Evolutionary conservation across 1,284 basidiomycete species (phyloP), one percentile per base, ranked within the genome.

Genomic region (Trametes pubescens): DNA sequence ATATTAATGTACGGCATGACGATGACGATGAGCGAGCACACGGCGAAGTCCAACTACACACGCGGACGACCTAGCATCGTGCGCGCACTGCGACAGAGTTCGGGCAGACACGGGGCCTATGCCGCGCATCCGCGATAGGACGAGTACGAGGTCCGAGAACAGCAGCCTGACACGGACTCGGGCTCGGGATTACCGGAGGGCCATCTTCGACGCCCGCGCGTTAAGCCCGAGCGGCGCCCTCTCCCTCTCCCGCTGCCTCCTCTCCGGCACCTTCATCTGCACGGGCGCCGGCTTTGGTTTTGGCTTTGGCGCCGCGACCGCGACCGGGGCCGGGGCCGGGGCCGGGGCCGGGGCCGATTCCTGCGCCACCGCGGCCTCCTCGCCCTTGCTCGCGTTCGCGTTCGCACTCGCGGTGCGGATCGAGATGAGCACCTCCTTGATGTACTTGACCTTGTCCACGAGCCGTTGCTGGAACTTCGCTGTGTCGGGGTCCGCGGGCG

Each of bases 371-470:
- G 11, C 38, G 35, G 59, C 43, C 8, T 51, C 61, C 48, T 61
- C 52, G 46, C 48, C 57, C 26, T 64, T 56, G 51, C 43, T 24
- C 47, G 47, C 47, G 32, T 29, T 29, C 29, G 43, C 43, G n/a
- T 54, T 67, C 5, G 67, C 70, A 59, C 76, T 80, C 34, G 78
- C 82, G 43, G 79, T 80, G 37, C 82, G 80, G 67, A 92, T 92
- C 62, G 85, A 87, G 49, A 83, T 74, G 58, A 95, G 79, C 24
- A 94, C 89, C 73, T 94, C 92, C 73, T 89, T 89, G 80, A 89
- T 92, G 76, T 92, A 95, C 76, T 89, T 88, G 69, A 95, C 82
- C 78, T 94, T 94, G 65, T 90, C 90, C 34, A 92, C 75, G 22
- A 94, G 76, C 60, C 84, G 83, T 68, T 86, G 84, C 57, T 86